These are phyloP conservation scores for Grigorovia humatica DNA, from an alignment of 805 yeast genomes.

Conservation along the genomic window DNA sequence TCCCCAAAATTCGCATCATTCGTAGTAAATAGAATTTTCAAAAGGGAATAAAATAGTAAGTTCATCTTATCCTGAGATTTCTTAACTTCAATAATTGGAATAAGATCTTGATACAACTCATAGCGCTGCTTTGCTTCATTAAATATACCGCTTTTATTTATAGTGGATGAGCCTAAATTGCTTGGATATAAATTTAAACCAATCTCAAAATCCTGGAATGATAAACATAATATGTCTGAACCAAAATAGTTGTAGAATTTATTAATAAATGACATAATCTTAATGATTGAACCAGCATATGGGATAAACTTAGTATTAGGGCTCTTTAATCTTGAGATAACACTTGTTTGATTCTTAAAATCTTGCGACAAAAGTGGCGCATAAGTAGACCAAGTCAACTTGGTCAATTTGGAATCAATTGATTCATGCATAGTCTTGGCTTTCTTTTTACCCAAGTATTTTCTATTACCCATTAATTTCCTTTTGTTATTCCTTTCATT, in stretches of 20 bases:
- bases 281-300: conserved; percentile 16
- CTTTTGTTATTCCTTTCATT: conserved; percentile 1
- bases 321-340: conserved; percentile 13
- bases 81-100: conserved; percentile 15
- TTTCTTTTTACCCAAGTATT: neutral
- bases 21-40: conserved; percentile 11
- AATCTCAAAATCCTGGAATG: conserved; percentile 20
- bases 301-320: conserved; percentile 15
- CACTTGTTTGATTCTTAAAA: conserved; percentile 13
- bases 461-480: neutral
- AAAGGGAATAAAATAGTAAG: conserved; percentile 12
- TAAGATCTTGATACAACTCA: conserved; percentile 15
- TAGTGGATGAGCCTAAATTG: conserved; percentile 6
- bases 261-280: conserved; percentile 16
- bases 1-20: conserved; percentile 10
- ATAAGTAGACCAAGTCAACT: conserved; percentile 21
- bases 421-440: conserved; percentile 6
- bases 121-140: conserved; percentile 3
- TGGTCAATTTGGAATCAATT: conserved; percentile 15
- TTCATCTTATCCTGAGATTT: conserved; percentile 18
- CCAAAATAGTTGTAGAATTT: conserved; percentile 15
- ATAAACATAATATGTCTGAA: conserved; percentile 13
- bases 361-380: conserved; percentile 15
- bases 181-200: conserved; percentile 17
- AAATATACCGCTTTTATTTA: conserved; percentile 10